phyloP scores from a whole-genome alignment of 805 yeast genomes.

The Myxozyma monticola region DNA sequence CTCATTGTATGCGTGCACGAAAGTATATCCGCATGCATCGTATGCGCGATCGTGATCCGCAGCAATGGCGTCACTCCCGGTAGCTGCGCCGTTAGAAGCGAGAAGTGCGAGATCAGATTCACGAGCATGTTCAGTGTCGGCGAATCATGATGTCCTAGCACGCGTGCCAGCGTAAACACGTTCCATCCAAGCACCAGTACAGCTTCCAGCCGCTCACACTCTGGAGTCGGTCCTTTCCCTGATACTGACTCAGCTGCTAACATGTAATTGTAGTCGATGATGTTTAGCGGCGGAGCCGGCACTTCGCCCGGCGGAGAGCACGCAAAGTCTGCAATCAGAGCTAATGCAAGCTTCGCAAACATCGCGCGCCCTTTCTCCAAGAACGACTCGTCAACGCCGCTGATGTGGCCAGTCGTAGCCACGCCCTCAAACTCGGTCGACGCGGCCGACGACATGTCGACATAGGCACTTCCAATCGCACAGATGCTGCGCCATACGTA shows the following conservation, averaged over 20 bases:
- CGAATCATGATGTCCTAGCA: background rate
- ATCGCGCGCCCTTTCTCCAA: background rate
- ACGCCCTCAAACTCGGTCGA: background rate
- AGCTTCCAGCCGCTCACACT: conserved; percentile 14
- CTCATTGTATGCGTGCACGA: conserved; percentile 1
- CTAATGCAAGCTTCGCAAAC: background rate
- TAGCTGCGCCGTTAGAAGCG: background rate
- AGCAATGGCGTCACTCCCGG: background rate
- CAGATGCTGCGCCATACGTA: conserved; percentile 11
- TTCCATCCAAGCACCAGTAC: conserved; percentile 22
- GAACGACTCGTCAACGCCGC: background rate
- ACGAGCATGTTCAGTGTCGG: conserved; percentile 5
- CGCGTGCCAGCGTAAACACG: conserved; percentile 9
- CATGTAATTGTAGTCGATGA: no score
- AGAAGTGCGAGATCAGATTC: conserved; percentile 12
- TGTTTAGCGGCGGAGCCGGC: no score
- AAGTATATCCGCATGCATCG: conserved; percentile 17
- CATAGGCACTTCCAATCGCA: conserved; percentile 12
- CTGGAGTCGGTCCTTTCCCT: no score
- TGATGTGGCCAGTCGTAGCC: no score
- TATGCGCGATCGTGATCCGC: conserved; percentile 9
- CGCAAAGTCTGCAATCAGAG: background rate
- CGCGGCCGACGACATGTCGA: background rate
- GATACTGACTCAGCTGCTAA: no score
- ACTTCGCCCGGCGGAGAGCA: no score